Conservation (phyloP, 2,329 filamentous ascomycete species). For the Leptographium procerum region DNA sequence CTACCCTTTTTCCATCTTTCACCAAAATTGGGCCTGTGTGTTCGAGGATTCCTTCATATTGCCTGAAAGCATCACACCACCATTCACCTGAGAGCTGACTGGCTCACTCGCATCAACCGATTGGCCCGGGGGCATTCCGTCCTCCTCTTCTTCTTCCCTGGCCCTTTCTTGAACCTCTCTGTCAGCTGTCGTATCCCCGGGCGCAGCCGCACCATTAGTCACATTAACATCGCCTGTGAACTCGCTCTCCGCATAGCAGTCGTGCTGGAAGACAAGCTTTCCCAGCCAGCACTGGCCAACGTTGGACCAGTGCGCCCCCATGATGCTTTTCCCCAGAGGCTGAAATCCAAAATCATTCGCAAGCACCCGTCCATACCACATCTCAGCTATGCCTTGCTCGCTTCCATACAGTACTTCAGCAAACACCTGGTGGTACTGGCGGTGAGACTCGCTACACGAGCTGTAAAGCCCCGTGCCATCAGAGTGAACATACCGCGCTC, state of each 20-base stretch:
- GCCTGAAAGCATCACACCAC: background rate
- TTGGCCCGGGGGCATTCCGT: background rate
- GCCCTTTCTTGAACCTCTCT: background rate
- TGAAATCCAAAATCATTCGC: constrained; percentile 11
- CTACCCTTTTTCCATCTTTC: background rate
- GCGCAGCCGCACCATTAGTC: background rate
- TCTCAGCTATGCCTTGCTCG: constrained; percentile 6
- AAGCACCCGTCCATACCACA: constrained; percentile 8
- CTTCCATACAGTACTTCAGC: constrained; percentile 7
- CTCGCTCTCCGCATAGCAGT: background rate
- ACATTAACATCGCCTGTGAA: background rate
- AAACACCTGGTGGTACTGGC: constrained; percentile 5
- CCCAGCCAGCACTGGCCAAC: constrained; percentile 4
- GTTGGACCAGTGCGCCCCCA: background rate
- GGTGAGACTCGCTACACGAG: background rate
- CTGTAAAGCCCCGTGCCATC: constrained; percentile 20
- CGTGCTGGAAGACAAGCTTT: constrained; percentile 4
- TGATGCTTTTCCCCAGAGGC: background rate
- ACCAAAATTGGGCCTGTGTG: background rate
- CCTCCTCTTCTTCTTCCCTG: background rate
- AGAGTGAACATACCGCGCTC: constrained; percentile 25
- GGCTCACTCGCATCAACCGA: background rate
- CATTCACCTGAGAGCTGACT: background rate
- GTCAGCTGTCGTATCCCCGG: background rate
- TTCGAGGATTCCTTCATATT: too few species aligned